Percentiles rank a stretch among this genome's conserved stretches.
phyloP scores from a whole-genome alignment of 139 green algal species.

The Chlamydomonas sphaeroides region DNA sequence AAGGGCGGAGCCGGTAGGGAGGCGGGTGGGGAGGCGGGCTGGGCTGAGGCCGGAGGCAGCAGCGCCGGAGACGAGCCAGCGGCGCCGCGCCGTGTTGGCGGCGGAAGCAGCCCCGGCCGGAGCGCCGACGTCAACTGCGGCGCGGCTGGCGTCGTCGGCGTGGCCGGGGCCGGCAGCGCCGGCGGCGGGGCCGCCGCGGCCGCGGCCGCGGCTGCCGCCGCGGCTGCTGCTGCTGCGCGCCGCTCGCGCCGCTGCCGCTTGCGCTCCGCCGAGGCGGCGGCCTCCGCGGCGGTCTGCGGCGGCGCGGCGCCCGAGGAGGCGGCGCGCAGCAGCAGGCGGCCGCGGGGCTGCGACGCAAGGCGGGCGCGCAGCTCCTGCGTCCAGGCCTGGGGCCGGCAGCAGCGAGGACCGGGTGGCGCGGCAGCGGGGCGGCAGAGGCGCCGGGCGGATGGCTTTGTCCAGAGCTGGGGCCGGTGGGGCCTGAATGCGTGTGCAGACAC shows the following conservation, averaged over 20 bases:
- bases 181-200: not conserved
- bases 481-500: too few species aligned
- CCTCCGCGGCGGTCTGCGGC: not conserved
- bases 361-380: constrained; percentile 55
- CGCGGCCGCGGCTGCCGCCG: not conserved
- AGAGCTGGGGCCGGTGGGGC: too few species aligned
- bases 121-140: not conserved
- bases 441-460: too few species aligned
- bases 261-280: not conserved
- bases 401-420: too few species aligned
- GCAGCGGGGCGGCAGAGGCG: too few species aligned
- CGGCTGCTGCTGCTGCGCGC: not conserved
- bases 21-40: not conserved
- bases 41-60: too few species aligned
- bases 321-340: constrained; percentile 29
- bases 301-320: not conserved
- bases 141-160: not conserved
- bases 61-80: too few species aligned
- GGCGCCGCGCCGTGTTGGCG: not conserved
- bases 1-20: not conserved
- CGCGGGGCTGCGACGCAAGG: not conserved
- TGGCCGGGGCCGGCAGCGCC: not conserved
- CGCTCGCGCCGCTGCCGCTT: not conserved
- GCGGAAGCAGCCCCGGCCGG: not conserved
- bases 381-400: constrained; percentile 37